Evolutionary conservation across 1,284 basidiomycete species (phyloP), one percentile per base, ranked within the genome.

Genomic region (Tetrapyrgos nigripes): DNA sequence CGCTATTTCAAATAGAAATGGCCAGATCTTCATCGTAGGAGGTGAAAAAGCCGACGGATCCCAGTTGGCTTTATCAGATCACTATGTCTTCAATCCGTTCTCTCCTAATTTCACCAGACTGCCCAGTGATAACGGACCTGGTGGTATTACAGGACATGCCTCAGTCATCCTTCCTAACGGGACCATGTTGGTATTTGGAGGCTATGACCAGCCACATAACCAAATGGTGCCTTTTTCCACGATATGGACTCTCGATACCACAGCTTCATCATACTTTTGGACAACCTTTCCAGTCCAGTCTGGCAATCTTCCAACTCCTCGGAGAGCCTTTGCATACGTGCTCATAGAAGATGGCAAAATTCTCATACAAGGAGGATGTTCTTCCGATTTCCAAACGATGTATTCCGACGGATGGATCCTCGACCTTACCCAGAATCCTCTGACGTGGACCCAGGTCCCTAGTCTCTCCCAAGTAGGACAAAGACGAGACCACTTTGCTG

Each of bases 21-120:
- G 84, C 40, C 58, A 69, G 23, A 78, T 90, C 4, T 89, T 82
- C 70, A 79, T 95, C 27, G 81, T 91, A 44, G 93, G 93, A 2
- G 93, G 93, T 3, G 82, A 89, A 73, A 86, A 82, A 63, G 83
- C 86, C 10, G 93, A 95, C 70, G 91, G 86, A n/a, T 94, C 92
- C 9, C 78, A 78, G 4, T 76, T 75, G 47, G 82, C 79, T 1
- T 87, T 89, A 66, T 77, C 81, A 9, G 85, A 90, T 45, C 82
- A 89, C 59, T 93, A 86, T 68, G 71, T 82, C 29, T 93, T 91
- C 72, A 75, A 85, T 66, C 80, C 85, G 10, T 69, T 63, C n/a
- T 66, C 61, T 3, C 76, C 80, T 19, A 71, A 76, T 6, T 94
- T 93, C 71, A 75, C 76, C 1, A 68, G 74, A 24, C 73, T 94